phyloP scores from a whole-genome alignment of 768 basidiomycete genomes.

The Mrakia frigida region DNA sequence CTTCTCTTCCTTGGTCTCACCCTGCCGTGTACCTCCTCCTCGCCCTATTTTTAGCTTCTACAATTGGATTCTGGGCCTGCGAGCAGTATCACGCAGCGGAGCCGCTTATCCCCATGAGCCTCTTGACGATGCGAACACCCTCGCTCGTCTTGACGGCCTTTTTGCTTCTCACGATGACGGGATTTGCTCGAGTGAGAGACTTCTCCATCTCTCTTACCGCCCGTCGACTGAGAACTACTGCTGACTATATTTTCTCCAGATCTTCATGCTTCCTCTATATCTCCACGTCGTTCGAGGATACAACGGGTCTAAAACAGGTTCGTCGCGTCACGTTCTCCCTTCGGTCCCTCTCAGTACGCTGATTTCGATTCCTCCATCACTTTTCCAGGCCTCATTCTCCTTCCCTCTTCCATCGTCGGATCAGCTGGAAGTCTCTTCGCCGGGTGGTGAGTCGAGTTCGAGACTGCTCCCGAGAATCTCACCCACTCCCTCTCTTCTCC shows the following conservation, averaged over 20 bases:
- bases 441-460: background rate
- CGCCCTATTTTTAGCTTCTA: slow-evolving; percentile 20
- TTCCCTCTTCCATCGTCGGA: slow-evolving; percentile 36
- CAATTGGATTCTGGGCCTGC: slow-evolving; percentile 36
- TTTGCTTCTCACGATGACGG: background rate
- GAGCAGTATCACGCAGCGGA: slow-evolving; percentile 35
- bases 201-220: background rate
- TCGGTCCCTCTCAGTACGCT: background rate
- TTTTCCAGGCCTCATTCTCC: slow-evolving; percentile 34
- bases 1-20: slow-evolving; percentile 35
- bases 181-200: background rate
- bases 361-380: too few relatives aligned
- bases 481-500: background rate
- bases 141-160: slow-evolving; percentile 35
- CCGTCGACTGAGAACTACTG: too few relatives aligned
- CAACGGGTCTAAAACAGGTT: slow-evolving; percentile 34
- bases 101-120: slow-evolving; percentile 38
- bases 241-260: slow-evolving; percentile 19
- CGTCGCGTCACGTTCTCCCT: background rate
- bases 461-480: too few relatives aligned
- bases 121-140: slow-evolving; percentile 36
- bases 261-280: slow-evolving; percentile 41
- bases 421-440: slow-evolving; percentile 35
- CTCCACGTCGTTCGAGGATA: slow-evolving; percentile 38
- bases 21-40: slow-evolving; percentile 34